Conservation (phyloP, 768 basidiomycete species). For the Sarcomyxa edulis region DNA sequence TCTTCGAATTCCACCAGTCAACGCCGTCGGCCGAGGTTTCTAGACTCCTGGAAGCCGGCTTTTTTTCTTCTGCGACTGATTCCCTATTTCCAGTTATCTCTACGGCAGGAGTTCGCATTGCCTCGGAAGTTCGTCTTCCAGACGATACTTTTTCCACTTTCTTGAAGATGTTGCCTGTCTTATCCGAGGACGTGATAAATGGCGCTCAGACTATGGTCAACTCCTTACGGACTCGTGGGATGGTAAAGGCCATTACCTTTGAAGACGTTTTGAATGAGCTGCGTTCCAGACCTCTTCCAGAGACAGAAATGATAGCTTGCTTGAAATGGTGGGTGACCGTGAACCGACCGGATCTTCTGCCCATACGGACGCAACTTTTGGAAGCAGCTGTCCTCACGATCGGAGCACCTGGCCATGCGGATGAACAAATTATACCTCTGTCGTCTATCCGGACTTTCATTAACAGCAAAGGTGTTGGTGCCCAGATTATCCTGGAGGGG, state of each 20-base stretch:
- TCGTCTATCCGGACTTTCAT: constrained; percentile 67
- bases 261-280: constrained; percentile 81
- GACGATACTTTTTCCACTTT: constrained; percentile 69
- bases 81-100: constrained; percentile 68
- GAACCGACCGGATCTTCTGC: constrained; percentile 30
- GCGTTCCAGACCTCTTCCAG: constrained; percentile 57
- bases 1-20: constrained; percentile 86
- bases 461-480: constrained; percentile 47
- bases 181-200: constrained; percentile 56
- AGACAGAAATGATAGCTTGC: constrained; percentile 75
- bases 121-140: constrained; percentile 66
- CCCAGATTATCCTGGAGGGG: constrained; percentile 62
- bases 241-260: constrained; percentile 74
- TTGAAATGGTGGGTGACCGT: constrained; percentile 79
- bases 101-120: constrained; percentile 62
- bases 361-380: constrained; percentile 57
- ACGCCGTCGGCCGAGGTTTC: constrained; percentile 85
- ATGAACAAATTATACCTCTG: constrained; percentile 62
- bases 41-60: constrained; percentile 62
- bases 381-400: constrained; percentile 61
- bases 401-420: constrained; percentile 23
- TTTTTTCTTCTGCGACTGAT: constrained; percentile 60
- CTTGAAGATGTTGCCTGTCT: constrained; percentile 68
- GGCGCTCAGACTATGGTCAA: constrained; percentile 58
- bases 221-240: constrained; percentile 50